Conservation (phyloP, 1,284 basidiomycete species). For the Trametes polyzona region DNA sequence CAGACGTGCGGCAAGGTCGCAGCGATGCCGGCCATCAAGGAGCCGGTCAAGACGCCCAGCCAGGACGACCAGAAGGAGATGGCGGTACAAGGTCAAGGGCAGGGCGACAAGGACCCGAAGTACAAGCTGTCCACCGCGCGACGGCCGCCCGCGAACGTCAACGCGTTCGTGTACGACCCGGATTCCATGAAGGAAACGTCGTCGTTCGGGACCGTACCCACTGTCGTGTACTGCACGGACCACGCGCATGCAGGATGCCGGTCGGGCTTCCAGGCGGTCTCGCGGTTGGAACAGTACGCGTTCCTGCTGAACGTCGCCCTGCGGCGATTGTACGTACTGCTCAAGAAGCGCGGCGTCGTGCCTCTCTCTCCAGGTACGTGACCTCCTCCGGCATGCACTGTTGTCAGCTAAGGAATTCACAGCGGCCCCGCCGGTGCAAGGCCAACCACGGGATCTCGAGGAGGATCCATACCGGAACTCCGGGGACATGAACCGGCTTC, state of each 20-base stretch:
- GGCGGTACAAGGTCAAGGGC: conserved; percentile 28
- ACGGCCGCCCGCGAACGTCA: conserved; percentile 79
- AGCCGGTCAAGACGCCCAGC: conserved; percentile 40
- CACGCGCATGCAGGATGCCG: conserved; percentile 71
- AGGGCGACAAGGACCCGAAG: conserved; percentile 41
- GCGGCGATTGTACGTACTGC: conserved; percentile 86
- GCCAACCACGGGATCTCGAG: conserved; percentile 41
- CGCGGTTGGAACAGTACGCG: conserved; percentile 96
- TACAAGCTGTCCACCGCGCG: conserved; percentile 67
- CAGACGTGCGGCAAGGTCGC: conserved; percentile 79
- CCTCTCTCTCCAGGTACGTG: conserved; percentile 74
- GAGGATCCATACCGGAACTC: conserved; percentile 83
- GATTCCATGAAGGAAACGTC: conserved; percentile 65
- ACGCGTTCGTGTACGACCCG: conserved; percentile 75
- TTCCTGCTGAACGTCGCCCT: conserved; percentile 97
- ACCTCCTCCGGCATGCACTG: not conserved
- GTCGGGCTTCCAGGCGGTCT: conserved; percentile 88
- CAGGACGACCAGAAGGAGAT: conserved; percentile 17
- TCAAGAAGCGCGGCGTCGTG: conserved; percentile 92
- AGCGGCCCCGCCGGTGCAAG: conserved; percentile 42
- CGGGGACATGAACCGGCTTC: conserved; percentile 92
- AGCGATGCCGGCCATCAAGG: conserved; percentile 60
- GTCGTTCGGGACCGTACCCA: conserved; percentile 72
- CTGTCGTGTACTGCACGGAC: conserved; percentile 76
- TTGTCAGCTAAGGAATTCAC: conserved; percentile 12